Conservation (phyloP, 2,329 filamentous ascomycete genomes). For the Trichoderma arundinaceum region DNA sequence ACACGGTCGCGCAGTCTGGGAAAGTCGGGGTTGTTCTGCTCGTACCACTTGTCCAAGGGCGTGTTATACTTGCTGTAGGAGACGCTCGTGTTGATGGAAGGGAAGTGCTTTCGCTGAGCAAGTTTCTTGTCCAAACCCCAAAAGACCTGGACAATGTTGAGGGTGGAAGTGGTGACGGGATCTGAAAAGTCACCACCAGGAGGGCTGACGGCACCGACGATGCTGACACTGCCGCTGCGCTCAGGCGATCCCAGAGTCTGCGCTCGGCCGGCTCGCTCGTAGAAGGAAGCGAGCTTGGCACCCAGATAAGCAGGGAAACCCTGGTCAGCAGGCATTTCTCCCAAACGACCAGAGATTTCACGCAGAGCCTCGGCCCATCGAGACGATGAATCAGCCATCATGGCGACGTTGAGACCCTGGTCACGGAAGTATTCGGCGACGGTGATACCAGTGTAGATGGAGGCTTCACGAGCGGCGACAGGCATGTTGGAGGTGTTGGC, state of each 20-base stretch:
- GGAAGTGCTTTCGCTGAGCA: constrained; percentile 98
- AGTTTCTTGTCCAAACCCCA: constrained; percentile 99
- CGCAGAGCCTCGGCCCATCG: constrained; percentile 98
- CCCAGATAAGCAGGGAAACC: constrained; percentile 98
- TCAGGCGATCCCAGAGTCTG: constrained; percentile 86
- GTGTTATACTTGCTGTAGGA: constrained; percentile 97
- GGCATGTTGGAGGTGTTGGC: constrained; percentile 99
- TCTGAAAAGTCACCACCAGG: constrained; percentile 99
- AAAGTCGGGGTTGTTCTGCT: constrained; percentile 92
- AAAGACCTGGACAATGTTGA: constrained; percentile 98
- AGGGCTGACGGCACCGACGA: constrained; percentile 95
- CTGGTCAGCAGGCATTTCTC: constrained; percentile 99
- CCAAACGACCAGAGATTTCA: constrained; percentile 97
- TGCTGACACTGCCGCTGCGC: constrained; percentile 90
- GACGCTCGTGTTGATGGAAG: constrained; percentile 91
- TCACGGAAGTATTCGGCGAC: constrained; percentile 97
- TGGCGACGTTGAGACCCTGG: constrained; percentile 94
- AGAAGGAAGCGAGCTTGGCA: constrained; percentile 97
- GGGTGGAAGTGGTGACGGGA: constrained; percentile 90
- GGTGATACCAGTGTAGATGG: constrained; percentile 96
- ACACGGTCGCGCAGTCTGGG: constrained; percentile 90
- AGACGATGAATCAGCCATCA: constrained; percentile 99
- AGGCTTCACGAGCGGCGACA: constrained; percentile 95
- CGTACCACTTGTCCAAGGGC: constrained; percentile 89
- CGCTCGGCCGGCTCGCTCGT: constrained; percentile 94